Conservation (phyloP, 2,329 filamentous ascomycete species). For the Magnaporthales sp. region DNA sequence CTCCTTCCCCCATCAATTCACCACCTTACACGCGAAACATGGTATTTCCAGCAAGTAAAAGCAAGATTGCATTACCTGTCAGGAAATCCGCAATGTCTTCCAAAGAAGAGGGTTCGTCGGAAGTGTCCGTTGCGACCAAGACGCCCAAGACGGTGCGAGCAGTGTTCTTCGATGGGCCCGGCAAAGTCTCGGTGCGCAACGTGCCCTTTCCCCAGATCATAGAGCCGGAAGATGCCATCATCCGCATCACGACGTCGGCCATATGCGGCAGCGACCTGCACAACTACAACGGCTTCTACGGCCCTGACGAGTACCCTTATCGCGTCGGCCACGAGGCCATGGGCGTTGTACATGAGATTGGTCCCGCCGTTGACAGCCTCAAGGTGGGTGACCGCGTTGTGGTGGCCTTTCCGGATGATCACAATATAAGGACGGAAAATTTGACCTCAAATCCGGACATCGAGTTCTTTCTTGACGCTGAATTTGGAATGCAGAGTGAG, state of each 20-base stretch:
- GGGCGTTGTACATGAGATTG: constrained; percentile 26
- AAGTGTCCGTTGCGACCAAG: background rate
- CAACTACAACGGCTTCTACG: constrained; percentile 20
- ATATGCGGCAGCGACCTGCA: constrained; percentile 27
- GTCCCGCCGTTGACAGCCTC: constrained; percentile 23
- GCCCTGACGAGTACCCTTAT: constrained; percentile 13
- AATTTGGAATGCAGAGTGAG: background rate
- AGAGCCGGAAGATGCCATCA: constrained; percentile 22
- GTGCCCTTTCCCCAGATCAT: constrained; percentile 4
- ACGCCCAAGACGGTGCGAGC: background rate
- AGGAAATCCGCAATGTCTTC: background rate
- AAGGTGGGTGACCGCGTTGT: constrained; percentile 29
- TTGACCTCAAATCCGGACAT: background rate
- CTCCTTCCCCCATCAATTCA: too few species aligned
- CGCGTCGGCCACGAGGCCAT: constrained; percentile 30
- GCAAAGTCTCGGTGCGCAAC: background rate
- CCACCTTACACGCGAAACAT: too few species aligned
- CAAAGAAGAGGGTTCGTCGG: background rate
- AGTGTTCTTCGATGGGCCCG: background rate
- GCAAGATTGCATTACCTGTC: too few species aligned
- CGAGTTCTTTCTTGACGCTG: background rate
- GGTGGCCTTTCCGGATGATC: constrained; percentile 13
- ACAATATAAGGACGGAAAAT: background rate
- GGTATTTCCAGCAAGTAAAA: too few species aligned
- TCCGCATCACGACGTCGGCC: constrained; percentile 23